Evolutionary conservation across 2,329 filamentous ascomycete genomes (phyloP).

Genomic region (Xylariaceae sp.): DNA sequence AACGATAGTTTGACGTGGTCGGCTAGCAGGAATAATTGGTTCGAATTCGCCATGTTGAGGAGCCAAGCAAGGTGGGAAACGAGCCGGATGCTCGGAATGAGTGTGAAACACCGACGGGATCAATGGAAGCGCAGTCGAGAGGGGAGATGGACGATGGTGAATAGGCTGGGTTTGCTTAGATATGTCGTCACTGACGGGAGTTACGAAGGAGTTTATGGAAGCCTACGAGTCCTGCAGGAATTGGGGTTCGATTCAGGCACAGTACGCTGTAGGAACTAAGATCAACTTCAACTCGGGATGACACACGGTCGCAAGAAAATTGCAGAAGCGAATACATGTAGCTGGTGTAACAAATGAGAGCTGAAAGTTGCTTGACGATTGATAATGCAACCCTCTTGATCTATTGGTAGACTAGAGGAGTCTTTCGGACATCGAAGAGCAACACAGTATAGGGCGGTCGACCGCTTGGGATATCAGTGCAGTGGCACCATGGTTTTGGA

Average conservation of each 20-base stretch:
- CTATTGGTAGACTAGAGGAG: too few species aligned
- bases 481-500: too few species aligned
- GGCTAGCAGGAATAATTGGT: slow-evolving; percentile 84
- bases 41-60: slow-evolving; percentile 49
- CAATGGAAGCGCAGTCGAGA: slow-evolving; percentile 2
- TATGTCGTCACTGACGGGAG: slow-evolving; percentile 2
- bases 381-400: too few species aligned
- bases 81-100: slow-evolving; percentile 5
- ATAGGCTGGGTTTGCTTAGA: slow-evolving; percentile 1
- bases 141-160: slow-evolving; percentile 4
- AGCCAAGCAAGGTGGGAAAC: slow-evolving; percentile 1
- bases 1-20: slow-evolving; percentile 97
- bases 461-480: too few species aligned
- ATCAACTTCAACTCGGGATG: too few species aligned
- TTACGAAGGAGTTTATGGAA: slow-evolving; percentile 4
- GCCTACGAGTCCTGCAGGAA: not conserved
- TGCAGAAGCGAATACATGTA: too few species aligned
- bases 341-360: too few species aligned
- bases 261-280: not conserved
- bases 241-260: not conserved
- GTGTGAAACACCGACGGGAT: not conserved
- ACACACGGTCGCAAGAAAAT: not conserved
- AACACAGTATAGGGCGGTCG: too few species aligned
- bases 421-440: too few species aligned
- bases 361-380: too few species aligned